A percentile compares a stretch with the other conserved stretches of the same genome.
Evolutionary conservation across 179 eudicot species (phyloP).

Genomic region (Drosera spatulata): DNA sequence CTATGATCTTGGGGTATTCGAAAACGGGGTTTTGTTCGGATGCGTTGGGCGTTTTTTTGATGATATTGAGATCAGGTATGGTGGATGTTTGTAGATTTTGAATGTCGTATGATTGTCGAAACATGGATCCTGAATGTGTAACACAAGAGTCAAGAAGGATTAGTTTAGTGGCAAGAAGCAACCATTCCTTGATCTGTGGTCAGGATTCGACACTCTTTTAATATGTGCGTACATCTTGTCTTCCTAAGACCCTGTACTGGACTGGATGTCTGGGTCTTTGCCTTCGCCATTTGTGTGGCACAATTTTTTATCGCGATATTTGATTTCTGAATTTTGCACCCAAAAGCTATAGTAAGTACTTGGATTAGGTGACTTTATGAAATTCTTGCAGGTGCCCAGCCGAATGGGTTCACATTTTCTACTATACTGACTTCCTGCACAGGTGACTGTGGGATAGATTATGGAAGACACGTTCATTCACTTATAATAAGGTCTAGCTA

Average conservation of each 20-base stretch:
- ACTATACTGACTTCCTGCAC: constrained; percentile 62
- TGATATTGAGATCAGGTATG: constrained; percentile 85
- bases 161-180: no score
- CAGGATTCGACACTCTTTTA: no score
- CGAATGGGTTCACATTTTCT: constrained; percentile 82
- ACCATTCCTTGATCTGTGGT: no score
- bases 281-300: no score
- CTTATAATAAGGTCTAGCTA: constrained; percentile 36
- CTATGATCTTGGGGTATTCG: constrained; percentile 67
- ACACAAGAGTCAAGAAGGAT: no score
- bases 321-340: neutral
- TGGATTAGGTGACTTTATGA: constrained; percentile 5
- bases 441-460: constrained; percentile 27
- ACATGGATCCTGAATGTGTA: neutral
- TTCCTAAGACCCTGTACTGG: no score
- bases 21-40: constrained; percentile 34
- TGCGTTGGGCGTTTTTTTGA: constrained; percentile 44
- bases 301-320: no score
- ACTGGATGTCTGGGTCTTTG: no score
- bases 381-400: constrained; percentile 47
- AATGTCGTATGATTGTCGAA: neutral
- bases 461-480: constrained; percentile 73
- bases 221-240: no score
- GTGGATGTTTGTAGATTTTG: neutral
- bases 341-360: neutral